phyloP scores from a whole-genome alignment of 2,329 filamentous ascomycete genomes.

The Cadophora malorum region DNA sequence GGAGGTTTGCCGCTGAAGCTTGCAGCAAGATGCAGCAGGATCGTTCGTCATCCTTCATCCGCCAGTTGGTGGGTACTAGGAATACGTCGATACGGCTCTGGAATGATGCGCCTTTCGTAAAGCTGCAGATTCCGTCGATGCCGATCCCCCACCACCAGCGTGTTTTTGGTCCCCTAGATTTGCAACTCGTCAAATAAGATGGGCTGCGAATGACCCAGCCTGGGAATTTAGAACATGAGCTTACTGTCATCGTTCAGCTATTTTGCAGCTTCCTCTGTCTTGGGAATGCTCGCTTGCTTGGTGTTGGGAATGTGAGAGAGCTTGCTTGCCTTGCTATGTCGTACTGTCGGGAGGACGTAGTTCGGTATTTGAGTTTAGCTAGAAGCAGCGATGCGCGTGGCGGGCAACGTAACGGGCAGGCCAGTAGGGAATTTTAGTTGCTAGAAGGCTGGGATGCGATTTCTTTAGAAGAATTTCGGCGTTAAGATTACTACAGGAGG shows the following conservation, averaged over 20 bases:
- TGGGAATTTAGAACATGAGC: not conserved
- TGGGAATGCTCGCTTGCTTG: not conserved
- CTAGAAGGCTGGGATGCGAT: too few relatives aligned
- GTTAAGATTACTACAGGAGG: not conserved
- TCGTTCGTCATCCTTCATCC: not conserved
- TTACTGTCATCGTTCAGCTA: slow-evolving; percentile 10
- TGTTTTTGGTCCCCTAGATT: not conserved
- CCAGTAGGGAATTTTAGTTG: not conserved
- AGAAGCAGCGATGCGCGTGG: not conserved
- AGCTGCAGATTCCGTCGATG: not conserved
- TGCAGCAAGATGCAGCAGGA: not conserved
- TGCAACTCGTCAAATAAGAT: not conserved
- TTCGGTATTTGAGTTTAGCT: not conserved
- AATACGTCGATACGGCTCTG: not conserved
- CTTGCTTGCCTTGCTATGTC: not conserved
- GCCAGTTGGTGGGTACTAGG: not conserved
- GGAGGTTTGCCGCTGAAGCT: slow-evolving; percentile 10
- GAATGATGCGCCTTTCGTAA: slow-evolving; percentile 13
- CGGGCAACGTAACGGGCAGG: not conserved
- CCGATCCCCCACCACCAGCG: slow-evolving; percentile 13
- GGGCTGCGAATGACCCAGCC: not conserved
- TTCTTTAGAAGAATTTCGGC: not conserved
- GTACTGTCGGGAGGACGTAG: not conserved
- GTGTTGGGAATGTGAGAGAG: not conserved
- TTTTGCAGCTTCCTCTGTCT: not conserved